Evolutionary conservation across 192 early-diverging fungal species (phyloP).

Genomic region (Diversispora eburnea): DNA sequence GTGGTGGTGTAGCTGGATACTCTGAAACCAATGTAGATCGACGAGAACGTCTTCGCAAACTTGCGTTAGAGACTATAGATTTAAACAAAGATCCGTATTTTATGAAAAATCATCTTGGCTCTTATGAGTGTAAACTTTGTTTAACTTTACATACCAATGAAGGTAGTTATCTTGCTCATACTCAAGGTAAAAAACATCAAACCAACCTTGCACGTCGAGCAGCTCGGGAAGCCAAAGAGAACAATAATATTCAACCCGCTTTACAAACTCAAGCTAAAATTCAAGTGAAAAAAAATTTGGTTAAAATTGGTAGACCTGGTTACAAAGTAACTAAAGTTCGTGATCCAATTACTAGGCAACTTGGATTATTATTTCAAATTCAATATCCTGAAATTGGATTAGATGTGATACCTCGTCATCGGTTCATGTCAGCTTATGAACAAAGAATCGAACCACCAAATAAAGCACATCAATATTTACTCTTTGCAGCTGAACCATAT

Average conservation of each 20-base stretch:
- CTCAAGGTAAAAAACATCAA: conserved; percentile 98
- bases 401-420: conserved; percentile 79
- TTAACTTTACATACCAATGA: conserved; percentile 87
- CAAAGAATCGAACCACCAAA: conserved; percentile 87
- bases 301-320: conserved; percentile 96
- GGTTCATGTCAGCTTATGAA: conserved; percentile 98
- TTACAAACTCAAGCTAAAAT: conserved; percentile 41
- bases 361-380: conserved; percentile 90
- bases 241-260: conserved; percentile 45
- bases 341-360: conserved; percentile 81
- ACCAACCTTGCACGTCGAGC: conserved; percentile 87
- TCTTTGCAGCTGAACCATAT: conserved; percentile 96
- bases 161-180: conserved; percentile 93
- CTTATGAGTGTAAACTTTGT: conserved; percentile 81
- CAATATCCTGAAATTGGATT: conserved; percentile 90
- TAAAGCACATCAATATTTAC: conserved; percentile 84
- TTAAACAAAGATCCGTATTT: conserved; percentile 96
- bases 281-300: conserved; percentile 64
- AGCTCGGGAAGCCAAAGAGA: conserved; percentile 78
- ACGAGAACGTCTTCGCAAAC: conserved; percentile 89
- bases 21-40: conserved; percentile 89
- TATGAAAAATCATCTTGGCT: conserved; percentile 87
- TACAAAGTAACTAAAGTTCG: conserved; percentile 90
- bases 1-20: conserved; percentile 79
- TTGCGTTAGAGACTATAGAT: conserved; percentile 89